These are phyloP conservation scores for Botrytis paeoniae DNA, from an alignment of 2,329 filamentous ascomycete species.

Conservation along the genomic window DNA sequence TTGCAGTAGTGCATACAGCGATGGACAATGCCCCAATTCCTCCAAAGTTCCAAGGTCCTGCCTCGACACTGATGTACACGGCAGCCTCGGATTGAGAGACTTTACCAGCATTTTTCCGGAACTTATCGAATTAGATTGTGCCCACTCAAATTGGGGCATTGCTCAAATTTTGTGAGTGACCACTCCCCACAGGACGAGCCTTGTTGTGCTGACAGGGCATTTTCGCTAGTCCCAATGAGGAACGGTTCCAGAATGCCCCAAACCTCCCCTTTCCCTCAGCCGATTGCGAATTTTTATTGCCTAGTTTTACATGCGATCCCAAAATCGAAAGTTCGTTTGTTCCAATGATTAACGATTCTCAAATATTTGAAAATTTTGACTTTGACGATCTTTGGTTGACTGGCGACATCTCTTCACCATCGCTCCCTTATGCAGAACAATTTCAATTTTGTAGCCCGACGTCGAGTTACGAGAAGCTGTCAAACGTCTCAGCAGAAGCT, in stretches of 20 bases:
- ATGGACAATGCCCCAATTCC: background rate
- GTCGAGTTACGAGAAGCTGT: background rate
- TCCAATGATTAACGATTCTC: background rate
- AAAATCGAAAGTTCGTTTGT: background rate
- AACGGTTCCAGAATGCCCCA: background rate
- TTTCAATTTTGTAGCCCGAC: background rate
- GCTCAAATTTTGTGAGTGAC: background rate
- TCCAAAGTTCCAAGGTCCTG: background rate
- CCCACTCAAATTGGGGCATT: background rate
- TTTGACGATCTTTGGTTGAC: background rate
- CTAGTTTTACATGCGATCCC: background rate
- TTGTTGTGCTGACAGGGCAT: slow-evolving; percentile 1
- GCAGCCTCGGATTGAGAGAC: background rate
- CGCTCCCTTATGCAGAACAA: background rate
- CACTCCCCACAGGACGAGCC: background rate
- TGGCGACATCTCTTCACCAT: background rate
- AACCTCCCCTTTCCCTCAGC: background rate
- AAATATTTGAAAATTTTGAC: background rate
- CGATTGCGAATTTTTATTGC: background rate
- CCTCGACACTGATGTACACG: background rate
- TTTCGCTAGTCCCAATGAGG: slow-evolving; percentile 1
- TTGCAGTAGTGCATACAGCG: background rate
- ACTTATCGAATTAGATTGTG: background rate
- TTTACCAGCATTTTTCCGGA: background rate
- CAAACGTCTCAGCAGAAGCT: background rate